A percentile compares a stretch with the other conserved stretches of the same genome.
These are phyloP conservation scores for Strobilomyces dryophilus DNA, from an alignment of 768 basidiomycete species.

Conservation along the genomic window DNA sequence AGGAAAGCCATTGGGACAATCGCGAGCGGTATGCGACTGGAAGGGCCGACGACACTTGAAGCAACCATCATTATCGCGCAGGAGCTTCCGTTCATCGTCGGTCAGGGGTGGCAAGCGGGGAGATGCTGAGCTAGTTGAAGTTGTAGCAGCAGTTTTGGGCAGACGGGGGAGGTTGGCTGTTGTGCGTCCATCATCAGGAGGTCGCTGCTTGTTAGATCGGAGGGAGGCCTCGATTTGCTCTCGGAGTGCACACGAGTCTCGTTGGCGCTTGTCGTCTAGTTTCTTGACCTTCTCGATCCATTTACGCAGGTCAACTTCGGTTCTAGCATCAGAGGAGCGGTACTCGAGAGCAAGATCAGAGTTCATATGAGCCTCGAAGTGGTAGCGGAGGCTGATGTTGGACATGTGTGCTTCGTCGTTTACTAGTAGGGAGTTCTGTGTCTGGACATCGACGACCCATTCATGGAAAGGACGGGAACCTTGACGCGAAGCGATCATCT, in stretches of 20 bases:
- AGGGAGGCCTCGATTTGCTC: background rate
- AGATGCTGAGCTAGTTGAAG: too few relatives aligned
- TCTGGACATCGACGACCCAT: background rate
- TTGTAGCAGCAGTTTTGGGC: too few relatives aligned
- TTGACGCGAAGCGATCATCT: background rate
- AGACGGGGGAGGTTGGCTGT: too few relatives aligned
- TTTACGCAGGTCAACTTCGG: background rate
- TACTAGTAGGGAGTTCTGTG: background rate
- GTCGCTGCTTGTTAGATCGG: background rate
- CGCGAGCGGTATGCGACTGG: background rate
- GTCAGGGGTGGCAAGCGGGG: background rate
- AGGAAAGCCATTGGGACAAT: constrained; percentile 21
- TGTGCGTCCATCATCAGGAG: too few relatives aligned
- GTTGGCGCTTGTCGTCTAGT: background rate
- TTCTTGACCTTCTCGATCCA: background rate
- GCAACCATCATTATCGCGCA: constrained; percentile 20
- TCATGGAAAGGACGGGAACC: background rate
- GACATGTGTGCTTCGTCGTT: background rate
- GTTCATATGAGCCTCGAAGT: background rate
- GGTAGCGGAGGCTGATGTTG: background rate
- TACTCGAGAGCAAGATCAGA: background rate
- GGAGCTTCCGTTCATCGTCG: constrained; percentile 1
- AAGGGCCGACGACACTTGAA: constrained; percentile 19
- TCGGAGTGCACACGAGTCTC: background rate
- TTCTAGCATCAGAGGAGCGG: background rate